These are phyloP conservation scores for Fraxinus greggii DNA, from an alignment of 305 asterid genomes.

Conservation along the genomic window DNA sequence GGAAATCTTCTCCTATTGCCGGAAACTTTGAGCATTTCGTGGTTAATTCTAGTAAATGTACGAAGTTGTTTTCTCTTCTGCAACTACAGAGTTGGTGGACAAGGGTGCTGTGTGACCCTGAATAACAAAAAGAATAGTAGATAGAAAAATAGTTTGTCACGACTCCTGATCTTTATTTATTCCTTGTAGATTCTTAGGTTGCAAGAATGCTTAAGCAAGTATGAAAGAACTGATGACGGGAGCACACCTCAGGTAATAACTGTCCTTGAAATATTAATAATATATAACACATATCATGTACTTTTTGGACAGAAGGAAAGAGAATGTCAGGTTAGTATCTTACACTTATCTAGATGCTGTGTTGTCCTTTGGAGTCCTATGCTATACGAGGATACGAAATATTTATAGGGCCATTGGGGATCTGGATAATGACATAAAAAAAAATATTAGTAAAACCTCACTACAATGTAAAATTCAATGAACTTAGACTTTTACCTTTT, in stretches of 20 bases:
- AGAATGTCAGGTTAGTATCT: neutral
- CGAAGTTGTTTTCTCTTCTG: conserved; percentile 11
- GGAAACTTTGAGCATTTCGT: conserved; percentile 7
- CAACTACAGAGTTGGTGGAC: neutral
- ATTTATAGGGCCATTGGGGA: conserved; percentile 3
- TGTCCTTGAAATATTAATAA: conserved; percentile 22
- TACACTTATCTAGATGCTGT: neutral
- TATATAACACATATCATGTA: conserved; percentile 13
- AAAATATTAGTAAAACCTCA: neutral
- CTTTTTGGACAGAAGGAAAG: conserved; percentile 13
- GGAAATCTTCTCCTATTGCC: neutral
- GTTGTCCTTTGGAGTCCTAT: conserved; percentile 18
- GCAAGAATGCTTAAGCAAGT: conserved; percentile 92
- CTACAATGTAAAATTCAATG: neutral
- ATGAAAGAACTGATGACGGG: conserved; percentile 82
- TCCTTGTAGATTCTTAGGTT: conserved; percentile 80
- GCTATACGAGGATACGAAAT: neutral
- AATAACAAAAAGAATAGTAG: conserved; percentile 2
- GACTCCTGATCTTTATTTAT: conserved; percentile 25
- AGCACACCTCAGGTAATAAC: conserved; percentile 83
- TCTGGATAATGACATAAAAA: neutral
- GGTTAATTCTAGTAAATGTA: neutral
- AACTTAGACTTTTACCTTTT: neutral
- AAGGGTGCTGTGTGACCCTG: conserved; percentile 12
- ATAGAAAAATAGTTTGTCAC: conserved; percentile 17